Evolutionary conservation across 768 basidiomycete species (phyloP).

Genomic region (Podaxis rugospora): DNA sequence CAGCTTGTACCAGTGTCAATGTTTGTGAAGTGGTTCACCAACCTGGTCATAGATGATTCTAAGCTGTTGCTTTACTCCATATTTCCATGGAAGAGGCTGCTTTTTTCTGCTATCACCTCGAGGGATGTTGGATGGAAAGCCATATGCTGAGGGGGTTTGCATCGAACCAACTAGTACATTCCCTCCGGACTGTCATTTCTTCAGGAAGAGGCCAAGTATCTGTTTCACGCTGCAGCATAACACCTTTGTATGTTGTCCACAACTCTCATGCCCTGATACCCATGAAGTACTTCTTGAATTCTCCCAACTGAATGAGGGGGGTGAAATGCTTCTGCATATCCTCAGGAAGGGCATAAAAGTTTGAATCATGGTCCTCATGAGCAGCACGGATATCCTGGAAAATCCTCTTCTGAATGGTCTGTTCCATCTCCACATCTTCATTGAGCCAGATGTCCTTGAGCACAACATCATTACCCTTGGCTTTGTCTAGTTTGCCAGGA

Average conservation of each 20-base stretch:
- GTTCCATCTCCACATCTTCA: constrained; percentile 3
- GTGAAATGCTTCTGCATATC: background rate
- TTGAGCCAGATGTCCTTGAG: constrained; percentile 20
- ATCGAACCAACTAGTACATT: background rate
- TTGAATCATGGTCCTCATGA: no score
- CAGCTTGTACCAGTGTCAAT: background rate
- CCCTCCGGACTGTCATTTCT: no score
- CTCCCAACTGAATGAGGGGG: background rate
- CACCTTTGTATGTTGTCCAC: no score
- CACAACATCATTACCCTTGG: background rate
- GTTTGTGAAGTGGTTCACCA: background rate
- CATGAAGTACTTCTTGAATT: constrained; percentile 2
- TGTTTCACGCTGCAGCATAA: no score
- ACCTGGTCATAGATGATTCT: background rate
- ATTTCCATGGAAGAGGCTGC: background rate
- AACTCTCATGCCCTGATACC: no score
- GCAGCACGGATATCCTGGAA: background rate
- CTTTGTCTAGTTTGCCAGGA: background rate
- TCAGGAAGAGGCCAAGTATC: no score
- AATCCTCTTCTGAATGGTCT: constrained; percentile 13
- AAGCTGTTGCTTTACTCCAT: background rate
- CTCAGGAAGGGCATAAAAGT: no score
- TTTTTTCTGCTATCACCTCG: background rate
- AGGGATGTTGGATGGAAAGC: background rate
- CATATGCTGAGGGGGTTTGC: background rate